Evolutionary conservation across 2,329 filamentous ascomycete species (phyloP).

Genomic region (Phaeosphaeriaceae sp.): DNA sequence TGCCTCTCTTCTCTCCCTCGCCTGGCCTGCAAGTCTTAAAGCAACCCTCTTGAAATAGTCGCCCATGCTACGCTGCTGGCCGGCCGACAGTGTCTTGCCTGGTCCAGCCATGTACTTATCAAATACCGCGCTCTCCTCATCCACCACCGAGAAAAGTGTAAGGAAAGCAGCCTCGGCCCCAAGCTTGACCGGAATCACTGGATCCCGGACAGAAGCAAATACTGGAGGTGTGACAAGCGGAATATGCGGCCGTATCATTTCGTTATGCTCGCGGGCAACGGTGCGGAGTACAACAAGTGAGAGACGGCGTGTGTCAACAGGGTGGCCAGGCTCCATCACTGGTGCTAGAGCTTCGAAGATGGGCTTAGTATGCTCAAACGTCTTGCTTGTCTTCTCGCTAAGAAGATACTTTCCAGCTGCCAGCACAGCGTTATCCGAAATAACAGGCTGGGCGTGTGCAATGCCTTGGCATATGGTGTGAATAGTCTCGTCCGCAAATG

Average conservation of each 20-base stretch:
- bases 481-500: slow-evolving; percentile 75
- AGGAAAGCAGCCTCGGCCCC: slow-evolving; percentile 95
- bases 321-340: slow-evolving; percentile 76
- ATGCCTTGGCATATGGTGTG: slow-evolving; percentile 83
- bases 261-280: slow-evolving; percentile 77
- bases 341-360: slow-evolving; percentile 80
- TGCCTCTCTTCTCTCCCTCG: slow-evolving; percentile 85
- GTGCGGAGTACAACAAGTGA: slow-evolving; percentile 88
- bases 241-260: slow-evolving; percentile 82
- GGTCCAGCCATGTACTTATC: slow-evolving; percentile 84
- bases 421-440: slow-evolving; percentile 86
- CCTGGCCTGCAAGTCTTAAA: slow-evolving; percentile 81
- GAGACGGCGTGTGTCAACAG: slow-evolving; percentile 83
- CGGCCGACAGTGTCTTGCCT: slow-evolving; percentile 68
- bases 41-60: slow-evolving; percentile 98
- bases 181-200: slow-evolving; percentile 92
- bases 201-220: slow-evolving; percentile 88
- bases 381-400: slow-evolving; percentile 66
- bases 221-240: slow-evolving; percentile 79
- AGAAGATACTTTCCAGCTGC: slow-evolving; percentile 92
- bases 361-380: slow-evolving; percentile 77
- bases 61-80: slow-evolving; percentile 84
- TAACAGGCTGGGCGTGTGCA: slow-evolving; percentile 71
- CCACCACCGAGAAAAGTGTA: slow-evolving; percentile 85
- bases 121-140: slow-evolving; percentile 84